A percentile compares a stretch with the other conserved stretches of the same genome.
phyloP scores from a whole-genome alignment of 2,329 filamentous ascomycete species.

The Verticillium longisporum region DNA sequence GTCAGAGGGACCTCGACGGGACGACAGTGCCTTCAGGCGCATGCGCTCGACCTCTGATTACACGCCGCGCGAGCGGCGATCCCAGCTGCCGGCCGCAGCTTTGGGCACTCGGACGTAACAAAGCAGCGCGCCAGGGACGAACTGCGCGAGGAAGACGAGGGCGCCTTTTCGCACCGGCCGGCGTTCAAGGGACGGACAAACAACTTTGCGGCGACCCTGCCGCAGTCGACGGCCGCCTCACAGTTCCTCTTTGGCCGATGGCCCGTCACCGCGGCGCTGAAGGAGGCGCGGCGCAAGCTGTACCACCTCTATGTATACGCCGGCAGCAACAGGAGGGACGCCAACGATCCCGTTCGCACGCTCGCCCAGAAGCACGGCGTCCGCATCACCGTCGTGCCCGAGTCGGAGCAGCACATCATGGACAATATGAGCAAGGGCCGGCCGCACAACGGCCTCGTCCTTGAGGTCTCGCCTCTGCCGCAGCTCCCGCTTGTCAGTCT shows the following conservation, averaged over 20 bases:
- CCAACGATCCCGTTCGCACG: conserved; percentile 38
- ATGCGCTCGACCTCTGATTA: background rate
- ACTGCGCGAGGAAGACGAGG: background rate
- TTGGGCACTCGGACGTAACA: background rate
- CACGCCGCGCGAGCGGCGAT: background rate
- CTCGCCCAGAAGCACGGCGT: conserved; percentile 45
- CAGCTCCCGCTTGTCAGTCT: conserved; percentile 60
- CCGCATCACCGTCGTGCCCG: conserved; percentile 49
- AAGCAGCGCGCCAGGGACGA: background rate
- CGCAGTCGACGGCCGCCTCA: conserved; percentile 76
- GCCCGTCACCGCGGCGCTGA: conserved; percentile 73
- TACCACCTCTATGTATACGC: conserved; percentile 79
- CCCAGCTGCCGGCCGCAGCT: background rate
- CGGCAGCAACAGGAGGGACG: conserved; percentile 46
- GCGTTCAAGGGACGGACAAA: background rate
- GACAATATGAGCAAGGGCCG: conserved; percentile 77
- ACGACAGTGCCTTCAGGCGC: background rate
- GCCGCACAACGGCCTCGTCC: conserved; percentile 83
- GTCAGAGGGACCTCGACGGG: background rate
- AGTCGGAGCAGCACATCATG: conserved; percentile 60
- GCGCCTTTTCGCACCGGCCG: background rate
- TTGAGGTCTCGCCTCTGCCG: conserved; percentile 81
- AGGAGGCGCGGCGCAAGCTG: conserved; percentile 57
- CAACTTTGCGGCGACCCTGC: conserved; percentile 17
- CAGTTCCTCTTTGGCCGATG: conserved; percentile 86